Base-by-base conservation (phyloP, 352 stramenopile species). In the Pythium phragmitis region DNA sequence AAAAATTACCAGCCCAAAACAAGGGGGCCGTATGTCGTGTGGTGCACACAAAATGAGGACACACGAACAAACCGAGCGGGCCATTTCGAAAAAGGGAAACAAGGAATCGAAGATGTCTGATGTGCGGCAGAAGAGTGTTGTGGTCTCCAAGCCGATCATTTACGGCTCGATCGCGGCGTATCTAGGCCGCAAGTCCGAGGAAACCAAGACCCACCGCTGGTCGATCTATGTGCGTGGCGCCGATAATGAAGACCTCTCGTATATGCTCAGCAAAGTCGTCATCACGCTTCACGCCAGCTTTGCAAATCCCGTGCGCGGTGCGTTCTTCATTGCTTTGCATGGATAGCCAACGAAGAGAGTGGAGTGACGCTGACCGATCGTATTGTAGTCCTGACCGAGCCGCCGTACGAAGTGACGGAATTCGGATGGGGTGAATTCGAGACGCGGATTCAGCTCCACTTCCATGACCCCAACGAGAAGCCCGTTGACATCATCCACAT, bases 361-460 rank as follows among this genome's bases (percentile, higher is more conserved):
- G 50, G 21, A 54, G 34, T 30, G 1, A 30, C 26, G 4, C 26
- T 30, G 26, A 5, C 26, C 26, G 4, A 30, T 30, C 3, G 26
- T 30, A 30, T 30, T 30, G 19, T 55, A 95, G 96, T 98, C 70
- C 72, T 98, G 39, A 98, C 88, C 0, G 80, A 97, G 67, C 92
- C 95, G 36, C 96, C 96, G 45, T 99, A 98, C 73, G 94, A 99
- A 73, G 94, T 99, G 16, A 98, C 92, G 4, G 96, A 99, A 73
- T 94, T 89, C 51, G 96, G 96, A 51, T 99, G 96, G 96, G 96
- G 96, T 43, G 96, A 99, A 75, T 99, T 99, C 75, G 96, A 99
- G 82, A 97, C 94, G 16, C 89, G 87, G 54, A 98, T 99, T 65
- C 86, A 94, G 64, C 89, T 99, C 63, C 84, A 98, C 70, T 99